Base-by-base conservation (phyloP, 2,329 filamentous ascomycete genomes). In the Capronia coronata region DNA sequence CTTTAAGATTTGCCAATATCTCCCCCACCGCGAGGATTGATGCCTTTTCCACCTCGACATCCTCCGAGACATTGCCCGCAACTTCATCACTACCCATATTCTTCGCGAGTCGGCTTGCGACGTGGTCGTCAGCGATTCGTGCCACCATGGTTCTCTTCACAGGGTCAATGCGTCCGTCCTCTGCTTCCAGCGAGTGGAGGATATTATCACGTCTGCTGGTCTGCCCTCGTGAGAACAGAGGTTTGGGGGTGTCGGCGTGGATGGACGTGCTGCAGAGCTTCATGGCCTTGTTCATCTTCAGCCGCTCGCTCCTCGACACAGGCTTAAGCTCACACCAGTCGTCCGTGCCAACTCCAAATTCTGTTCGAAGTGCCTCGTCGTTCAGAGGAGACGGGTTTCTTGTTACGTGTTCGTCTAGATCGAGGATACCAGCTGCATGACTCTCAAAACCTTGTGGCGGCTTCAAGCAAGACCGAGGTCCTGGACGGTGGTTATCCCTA, bases 271-370 rank as follows among this genome's bases (percentile, higher is more conserved):
- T 40, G 46, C 46, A 48, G 2, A 39, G 38, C 29, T 29, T 48
- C 43, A 59, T 46, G 27, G 44, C 52, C 27, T 39, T 46, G 10
- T 42, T 54, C 54, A 57, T 59, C 35, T 43, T 49, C 22, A 43
- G 29, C 2, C 56, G 56, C 32, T 55, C 34, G 4, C 8, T 10
- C 27, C 44, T 48, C n/a, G 49, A 51, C 4, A 56, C 37, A 16
- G 54, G 45, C 37, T 47, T 53, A 14, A 57, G 49, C 30, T 57
- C 45, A 21, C 49, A 46, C 56, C 56, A 59, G 16, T 52, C 49
- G 19, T 43, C 47, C 10, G 23, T 47, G 6, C 43, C 52, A 14
- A 59, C 51, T 14, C 38, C 49, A 29, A 58, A 58, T 8, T 46
- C 49, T 34, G 52, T 38, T 23, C 49, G 54, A 16, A 58, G 44